Conservation (phyloP, 768 basidiomycete genomes). For the Xerocomellus intermedius region DNA sequence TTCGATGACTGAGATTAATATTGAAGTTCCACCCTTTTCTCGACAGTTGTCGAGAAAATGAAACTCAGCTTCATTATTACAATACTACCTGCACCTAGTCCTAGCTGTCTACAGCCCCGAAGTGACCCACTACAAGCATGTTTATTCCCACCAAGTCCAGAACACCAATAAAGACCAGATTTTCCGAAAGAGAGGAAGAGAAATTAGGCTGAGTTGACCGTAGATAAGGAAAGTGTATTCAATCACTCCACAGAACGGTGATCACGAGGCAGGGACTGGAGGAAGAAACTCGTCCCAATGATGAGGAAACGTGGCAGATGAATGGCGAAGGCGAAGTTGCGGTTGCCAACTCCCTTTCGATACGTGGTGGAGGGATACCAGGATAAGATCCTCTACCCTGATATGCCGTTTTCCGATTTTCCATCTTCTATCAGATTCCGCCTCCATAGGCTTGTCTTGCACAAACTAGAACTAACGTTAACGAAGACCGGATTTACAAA, state of each 20-base stretch:
- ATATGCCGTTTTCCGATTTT: constrained; percentile 57
- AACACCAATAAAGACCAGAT: neutral
- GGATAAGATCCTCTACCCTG: constrained; percentile 61
- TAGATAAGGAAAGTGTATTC: neutral
- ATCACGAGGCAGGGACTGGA: neutral
- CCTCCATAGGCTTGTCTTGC: constrained; percentile 53
- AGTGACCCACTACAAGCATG: neutral
- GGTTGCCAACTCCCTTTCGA: constrained; percentile 84
- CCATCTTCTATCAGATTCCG: constrained; percentile 61
- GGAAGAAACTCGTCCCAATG: constrained; percentile 2
- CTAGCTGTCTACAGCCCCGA: neutral
- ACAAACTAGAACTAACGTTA: constrained; percentile 42
- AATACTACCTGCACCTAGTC: no score
- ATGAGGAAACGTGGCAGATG: neutral
- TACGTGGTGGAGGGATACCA: constrained; percentile 80
- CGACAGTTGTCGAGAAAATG: no score
- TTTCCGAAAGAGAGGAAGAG: neutral
- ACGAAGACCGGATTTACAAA: neutral
- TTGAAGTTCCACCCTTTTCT: no score
- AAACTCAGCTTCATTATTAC: no score
- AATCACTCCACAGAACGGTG: neutral
- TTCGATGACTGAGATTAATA: no score
- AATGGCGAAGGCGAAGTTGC: constrained; percentile 53
- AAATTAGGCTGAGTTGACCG: neutral
- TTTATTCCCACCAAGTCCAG: neutral